phyloP scores from a whole-genome alignment of 2,329 filamentous ascomycete genomes.

The Ophidiomyces ophidiicola region DNA sequence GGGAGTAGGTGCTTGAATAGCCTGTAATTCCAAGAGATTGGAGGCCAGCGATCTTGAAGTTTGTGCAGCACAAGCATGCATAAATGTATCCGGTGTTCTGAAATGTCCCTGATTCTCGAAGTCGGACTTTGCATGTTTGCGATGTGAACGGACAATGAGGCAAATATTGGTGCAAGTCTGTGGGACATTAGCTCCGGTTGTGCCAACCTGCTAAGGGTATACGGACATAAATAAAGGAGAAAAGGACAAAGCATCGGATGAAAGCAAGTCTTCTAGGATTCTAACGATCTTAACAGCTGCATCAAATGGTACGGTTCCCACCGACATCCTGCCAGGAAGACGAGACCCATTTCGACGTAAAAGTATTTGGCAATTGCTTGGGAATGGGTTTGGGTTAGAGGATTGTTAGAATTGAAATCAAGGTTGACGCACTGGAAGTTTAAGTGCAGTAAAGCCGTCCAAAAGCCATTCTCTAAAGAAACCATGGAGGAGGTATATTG shows the following conservation, averaged over 20 bases:
- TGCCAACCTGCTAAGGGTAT: slow-evolving; percentile 14
- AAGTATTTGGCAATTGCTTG: slow-evolving; percentile 4
- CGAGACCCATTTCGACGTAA: slow-evolving; percentile 5
- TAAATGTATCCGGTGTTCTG: slow-evolving; percentile 19
- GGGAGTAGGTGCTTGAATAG: slow-evolving; percentile 1
- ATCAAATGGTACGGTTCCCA: slow-evolving; percentile 4
- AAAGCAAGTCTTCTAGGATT: slow-evolving; percentile 18
- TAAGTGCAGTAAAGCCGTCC: slow-evolving; percentile 4
- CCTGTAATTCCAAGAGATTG: slow-evolving; percentile 6
- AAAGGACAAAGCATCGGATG: slow-evolving; percentile 12
- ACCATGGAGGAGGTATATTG: background rate
- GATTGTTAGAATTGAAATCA: background rate
- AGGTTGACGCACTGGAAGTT: background rate
- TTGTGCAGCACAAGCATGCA: slow-evolving; percentile 20
- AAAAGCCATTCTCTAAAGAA: slow-evolving; percentile 4
- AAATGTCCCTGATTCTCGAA: slow-evolving; percentile 15
- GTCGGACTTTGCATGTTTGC: slow-evolving; percentile 13
- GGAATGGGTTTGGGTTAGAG: background rate
- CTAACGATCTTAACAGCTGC: slow-evolving; percentile 14
- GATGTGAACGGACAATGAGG: slow-evolving; percentile 4
- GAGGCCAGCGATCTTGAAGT: slow-evolving; percentile 17
- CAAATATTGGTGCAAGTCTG: slow-evolving; percentile 1
- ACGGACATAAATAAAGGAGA: slow-evolving; percentile 11
- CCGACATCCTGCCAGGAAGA: slow-evolving; percentile 2
- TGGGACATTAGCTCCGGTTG: slow-evolving; percentile 1